phyloP scores from a whole-genome alignment of 345 rosid species.

The Isatis tinctoria region DNA sequence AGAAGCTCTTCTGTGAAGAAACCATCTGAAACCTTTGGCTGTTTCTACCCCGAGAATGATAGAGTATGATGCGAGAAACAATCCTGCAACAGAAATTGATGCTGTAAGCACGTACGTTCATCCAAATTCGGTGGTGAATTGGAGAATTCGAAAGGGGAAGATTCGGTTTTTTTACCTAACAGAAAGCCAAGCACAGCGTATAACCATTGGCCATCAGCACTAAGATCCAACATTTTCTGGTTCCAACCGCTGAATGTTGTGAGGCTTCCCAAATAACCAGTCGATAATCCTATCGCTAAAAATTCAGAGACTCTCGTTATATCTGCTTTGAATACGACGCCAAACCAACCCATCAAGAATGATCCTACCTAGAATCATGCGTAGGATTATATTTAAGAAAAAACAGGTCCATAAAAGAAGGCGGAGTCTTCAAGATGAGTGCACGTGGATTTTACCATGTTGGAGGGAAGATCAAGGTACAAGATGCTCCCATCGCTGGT shows the following conservation, averaged over 20 bases:
- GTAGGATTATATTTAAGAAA: neutral
- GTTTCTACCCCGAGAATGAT: constrained; percentile 75
- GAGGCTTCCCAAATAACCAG: constrained; percentile 90
- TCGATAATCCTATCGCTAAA: constrained; percentile 74
- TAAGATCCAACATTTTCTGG: constrained; percentile 93
- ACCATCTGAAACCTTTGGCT: constrained; percentile 71
- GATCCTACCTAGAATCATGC: constrained; percentile 63
- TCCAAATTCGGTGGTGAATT: neutral
- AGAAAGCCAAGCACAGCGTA: constrained; percentile 61
- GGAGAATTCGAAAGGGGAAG: neutral
- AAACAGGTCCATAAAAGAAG: neutral
- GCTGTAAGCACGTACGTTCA: neutral
- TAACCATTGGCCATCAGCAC: constrained; percentile 67
- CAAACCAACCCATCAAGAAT: constrained; percentile 97
- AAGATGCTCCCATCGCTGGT: constrained; percentile 52
- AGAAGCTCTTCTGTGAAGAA: constrained; percentile 27
- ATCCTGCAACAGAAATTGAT: constrained; percentile 44
- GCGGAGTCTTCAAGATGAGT: neutral
- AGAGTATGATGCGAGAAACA: constrained; percentile 71
- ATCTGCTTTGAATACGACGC: constrained; percentile 74
- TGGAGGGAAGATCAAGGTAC: constrained; percentile 86
- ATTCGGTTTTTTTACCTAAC: constrained; percentile 45
- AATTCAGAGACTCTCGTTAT: constrained; percentile 57
- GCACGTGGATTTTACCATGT: constrained; percentile 49
- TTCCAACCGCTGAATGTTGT: constrained; percentile 99